These are phyloP conservation scores for Penicillium canariense DNA, from an alignment of 495 filamentous ascomycete genomes.

Conservation along the genomic window DNA sequence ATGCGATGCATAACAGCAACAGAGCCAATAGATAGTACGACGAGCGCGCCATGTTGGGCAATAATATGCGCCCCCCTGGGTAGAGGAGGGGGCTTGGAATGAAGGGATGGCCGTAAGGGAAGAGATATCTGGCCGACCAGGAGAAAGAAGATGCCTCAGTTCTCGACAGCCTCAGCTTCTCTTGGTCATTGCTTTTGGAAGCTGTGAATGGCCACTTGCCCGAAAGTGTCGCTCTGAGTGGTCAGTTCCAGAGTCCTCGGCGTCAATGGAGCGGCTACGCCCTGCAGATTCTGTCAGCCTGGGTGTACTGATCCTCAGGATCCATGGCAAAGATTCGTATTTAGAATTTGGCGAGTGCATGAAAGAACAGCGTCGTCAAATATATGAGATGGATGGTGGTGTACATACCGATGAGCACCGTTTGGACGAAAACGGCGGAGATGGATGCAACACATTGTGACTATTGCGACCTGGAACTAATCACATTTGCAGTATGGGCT, in stretches of 20 bases:
- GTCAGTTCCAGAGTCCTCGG: too few species aligned
- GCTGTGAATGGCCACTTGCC: not conserved
- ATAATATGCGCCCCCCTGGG: not conserved
- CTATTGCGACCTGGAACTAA: not conserved
- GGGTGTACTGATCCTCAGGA: too few species aligned
- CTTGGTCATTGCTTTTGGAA: not conserved
- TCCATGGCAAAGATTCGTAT: not conserved
- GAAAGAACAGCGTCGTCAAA: not conserved
- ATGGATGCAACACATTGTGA: not conserved
- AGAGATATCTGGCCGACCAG: not conserved
- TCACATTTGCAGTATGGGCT: not conserved
- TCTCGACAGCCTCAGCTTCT: not conserved
- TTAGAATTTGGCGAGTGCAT: not conserved
- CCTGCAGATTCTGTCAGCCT: not conserved
- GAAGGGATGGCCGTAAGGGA: not conserved
- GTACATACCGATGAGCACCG: not conserved
- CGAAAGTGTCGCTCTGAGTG: not conserved
- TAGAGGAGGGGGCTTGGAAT: not conserved
- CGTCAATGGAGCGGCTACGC: not conserved
- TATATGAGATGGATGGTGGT: not conserved
- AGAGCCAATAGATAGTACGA: conserved; percentile 3
- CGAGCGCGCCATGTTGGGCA: not conserved
- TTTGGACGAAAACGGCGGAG: not conserved
- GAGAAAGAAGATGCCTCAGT: not conserved
- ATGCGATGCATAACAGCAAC: not conserved